Evolutionary conservation across 1,284 basidiomycete genomes (phyloP).

Genomic region (Puccinia horiana): DNA sequence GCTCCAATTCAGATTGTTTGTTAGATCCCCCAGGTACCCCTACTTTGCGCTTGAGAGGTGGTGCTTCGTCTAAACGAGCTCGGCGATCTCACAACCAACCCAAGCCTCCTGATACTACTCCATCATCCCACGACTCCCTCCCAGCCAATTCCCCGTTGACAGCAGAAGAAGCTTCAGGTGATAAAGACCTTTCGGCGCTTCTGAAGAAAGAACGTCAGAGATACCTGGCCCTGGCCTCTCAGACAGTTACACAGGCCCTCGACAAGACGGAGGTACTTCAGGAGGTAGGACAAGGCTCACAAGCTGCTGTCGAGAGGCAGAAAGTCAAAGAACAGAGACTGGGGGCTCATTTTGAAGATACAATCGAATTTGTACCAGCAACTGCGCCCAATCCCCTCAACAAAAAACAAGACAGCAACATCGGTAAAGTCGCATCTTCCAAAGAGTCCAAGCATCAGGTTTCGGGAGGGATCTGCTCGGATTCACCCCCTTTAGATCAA

Average conservation of each 20-base stretch:
- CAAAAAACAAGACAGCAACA: neutral
- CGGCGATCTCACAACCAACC: neutral
- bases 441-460: neutral
- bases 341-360: conserved; percentile 8
- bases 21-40: neutral
- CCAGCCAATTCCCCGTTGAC: neutral
- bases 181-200: neutral
- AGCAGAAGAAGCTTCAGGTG: neutral
- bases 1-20: neutral
- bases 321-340: conserved; percentile 34
- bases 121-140: neutral
- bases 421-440: neutral
- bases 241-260: neutral
- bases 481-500: neutral
- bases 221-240: conserved; percentile 8
- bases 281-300: conserved; percentile 34
- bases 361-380: conserved; percentile 28
- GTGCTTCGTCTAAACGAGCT: conserved; percentile 16
- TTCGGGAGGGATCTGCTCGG: too few relatives aligned
- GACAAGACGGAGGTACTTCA: conserved; percentile 19
- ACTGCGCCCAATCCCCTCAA: neutral
- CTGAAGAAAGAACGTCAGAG: conserved; percentile 23
- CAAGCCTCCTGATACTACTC: neutral
- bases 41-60: conserved; percentile 43
- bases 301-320: conserved; percentile 40